Conservation (phyloP, 2,329 filamentous ascomycete species). For the Diaporthe capsici region DNA sequence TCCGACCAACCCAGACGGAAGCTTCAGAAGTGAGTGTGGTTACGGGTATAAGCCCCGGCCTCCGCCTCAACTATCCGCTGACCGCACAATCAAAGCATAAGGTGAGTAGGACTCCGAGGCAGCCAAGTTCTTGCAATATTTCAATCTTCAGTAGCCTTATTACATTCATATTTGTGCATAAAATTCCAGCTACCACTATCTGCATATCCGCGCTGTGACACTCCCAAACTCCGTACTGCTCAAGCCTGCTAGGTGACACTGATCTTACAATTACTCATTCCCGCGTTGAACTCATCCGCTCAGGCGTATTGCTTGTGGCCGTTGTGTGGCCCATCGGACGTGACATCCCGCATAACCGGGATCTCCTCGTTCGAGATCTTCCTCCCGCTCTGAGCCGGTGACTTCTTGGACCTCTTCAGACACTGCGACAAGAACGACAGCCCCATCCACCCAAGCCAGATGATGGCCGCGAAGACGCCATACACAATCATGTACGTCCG, state of each 20-base stretch:
- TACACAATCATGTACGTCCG: constrained; percentile 45
- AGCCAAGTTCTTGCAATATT: background rate
- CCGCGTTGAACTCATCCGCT: too few relatives aligned
- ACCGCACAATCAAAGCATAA: background rate
- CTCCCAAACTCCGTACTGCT: background rate
- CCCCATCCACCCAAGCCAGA: constrained; percentile 44
- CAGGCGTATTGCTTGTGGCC: constrained; percentile 6
- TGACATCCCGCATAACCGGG: constrained; percentile 12
- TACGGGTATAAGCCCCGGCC: background rate
- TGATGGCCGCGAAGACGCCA: constrained; percentile 44
- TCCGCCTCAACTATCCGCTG: too few relatives aligned
- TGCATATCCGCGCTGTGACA: background rate
- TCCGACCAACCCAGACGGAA: background rate
- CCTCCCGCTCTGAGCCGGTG: background rate
- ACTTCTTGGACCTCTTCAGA: constrained; percentile 12
- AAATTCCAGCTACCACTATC: too few relatives aligned
- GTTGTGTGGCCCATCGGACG: background rate
- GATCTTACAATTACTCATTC: background rate
- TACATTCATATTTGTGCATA: background rate
- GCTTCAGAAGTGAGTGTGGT: background rate
- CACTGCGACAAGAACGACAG: constrained; percentile 30
- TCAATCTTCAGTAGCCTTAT: background rate
- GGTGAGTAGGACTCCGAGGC: too few relatives aligned
- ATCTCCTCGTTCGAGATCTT: constrained; percentile 19
- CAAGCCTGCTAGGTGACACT: background rate